These are phyloP conservation scores for Populus ilicifolia DNA, from an alignment of 345 rosid species.

Conservation along the genomic window DNA sequence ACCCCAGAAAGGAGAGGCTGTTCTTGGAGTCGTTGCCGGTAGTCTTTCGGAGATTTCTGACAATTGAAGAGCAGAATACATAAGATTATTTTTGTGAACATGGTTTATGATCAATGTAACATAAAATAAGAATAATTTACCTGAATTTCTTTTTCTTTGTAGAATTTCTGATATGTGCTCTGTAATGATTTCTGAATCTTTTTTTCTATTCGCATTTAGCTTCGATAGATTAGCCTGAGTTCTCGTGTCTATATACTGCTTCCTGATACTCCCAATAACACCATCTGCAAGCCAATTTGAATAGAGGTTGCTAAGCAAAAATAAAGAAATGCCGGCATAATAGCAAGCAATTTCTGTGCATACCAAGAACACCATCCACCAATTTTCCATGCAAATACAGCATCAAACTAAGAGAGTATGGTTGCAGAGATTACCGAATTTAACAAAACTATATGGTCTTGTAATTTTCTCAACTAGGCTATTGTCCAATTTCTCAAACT, in stretches of 20 bases:
- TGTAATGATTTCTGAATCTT: slow-evolving; percentile 32
- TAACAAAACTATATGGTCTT: slow-evolving; percentile 49
- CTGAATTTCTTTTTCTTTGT: slow-evolving; percentile 35
- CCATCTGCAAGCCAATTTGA: slow-evolving; percentile 22
- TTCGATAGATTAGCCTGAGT: slow-evolving; percentile 53
- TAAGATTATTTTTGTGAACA: too few species aligned
- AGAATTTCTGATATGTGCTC: slow-evolving; percentile 37
- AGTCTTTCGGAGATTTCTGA: slow-evolving; percentile 31
- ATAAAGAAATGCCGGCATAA: too few species aligned
- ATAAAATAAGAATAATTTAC: slow-evolving; percentile 3
- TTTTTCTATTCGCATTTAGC: slow-evolving; percentile 35
- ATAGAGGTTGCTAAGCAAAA: too few species aligned
- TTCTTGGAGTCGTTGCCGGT: not conserved
- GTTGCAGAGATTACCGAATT: slow-evolving; percentile 37
- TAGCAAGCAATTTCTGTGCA: too few species aligned
- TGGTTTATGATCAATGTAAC: too few species aligned
- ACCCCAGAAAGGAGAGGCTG: slow-evolving; percentile 38
- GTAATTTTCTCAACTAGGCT: slow-evolving; percentile 30
- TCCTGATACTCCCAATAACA: slow-evolving; percentile 44
- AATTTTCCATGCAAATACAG: too few species aligned
- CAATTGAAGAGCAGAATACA: not conserved
- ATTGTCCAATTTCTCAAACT: slow-evolving; percentile 39
- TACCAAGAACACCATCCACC: too few species aligned
- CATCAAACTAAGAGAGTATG: not conserved
- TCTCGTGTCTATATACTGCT: slow-evolving; percentile 54